Evolutionary conservation across 768 basidiomycete genomes (phyloP), one percentile per base, ranked within the genome.

Genomic region (Panellus pusillus): DNA sequence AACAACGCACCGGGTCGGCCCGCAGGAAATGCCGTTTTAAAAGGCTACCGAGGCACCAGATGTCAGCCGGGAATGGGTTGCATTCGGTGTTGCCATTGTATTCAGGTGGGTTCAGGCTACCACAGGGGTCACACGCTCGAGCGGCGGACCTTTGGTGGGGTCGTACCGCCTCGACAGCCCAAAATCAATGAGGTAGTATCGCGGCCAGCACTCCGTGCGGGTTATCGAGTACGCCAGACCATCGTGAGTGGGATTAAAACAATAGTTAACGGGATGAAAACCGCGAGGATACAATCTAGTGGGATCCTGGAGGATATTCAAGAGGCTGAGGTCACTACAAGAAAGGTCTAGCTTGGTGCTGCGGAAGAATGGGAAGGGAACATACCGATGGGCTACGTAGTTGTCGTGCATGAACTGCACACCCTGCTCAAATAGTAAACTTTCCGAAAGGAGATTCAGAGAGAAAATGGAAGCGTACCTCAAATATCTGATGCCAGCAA

Each of bases 21-120:
- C 46, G 53, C 20, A 70, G 13, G 44, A 72, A 68, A 9, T 60
- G 39, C 38, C 61, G 50, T 11, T 61, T 60, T 9, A 73, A 55
- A 7, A 67, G 47, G 17, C 68, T 69, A 0, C 71, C 72, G 17
- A 72, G 29, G 35, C 63, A 65, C 47, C 68, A 71, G 27, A 71
- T 57, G 37, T 74, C 72, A 1, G 66, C 66, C 2, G 67, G 65
- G 57, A 71, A 73, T 5, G 69, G 70, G 47, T 73, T 63, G 51
- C 57, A 64, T 15, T 58, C 47, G 5, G 29, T 36, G 5, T 20
- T 36, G 4, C 28, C 47, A 2, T 56, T 56, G 48, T 68, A 69
- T 51, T 74, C 72, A 1, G 72, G 72, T 0, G 69, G 68, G 8
- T 50, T 54, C 6, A 36, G 44, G 27, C 57, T 57, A n/a, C 48